Conservation (phyloP, 2,329 filamentous ascomycete species). For the Aspergillus brasiliensis region DNA sequence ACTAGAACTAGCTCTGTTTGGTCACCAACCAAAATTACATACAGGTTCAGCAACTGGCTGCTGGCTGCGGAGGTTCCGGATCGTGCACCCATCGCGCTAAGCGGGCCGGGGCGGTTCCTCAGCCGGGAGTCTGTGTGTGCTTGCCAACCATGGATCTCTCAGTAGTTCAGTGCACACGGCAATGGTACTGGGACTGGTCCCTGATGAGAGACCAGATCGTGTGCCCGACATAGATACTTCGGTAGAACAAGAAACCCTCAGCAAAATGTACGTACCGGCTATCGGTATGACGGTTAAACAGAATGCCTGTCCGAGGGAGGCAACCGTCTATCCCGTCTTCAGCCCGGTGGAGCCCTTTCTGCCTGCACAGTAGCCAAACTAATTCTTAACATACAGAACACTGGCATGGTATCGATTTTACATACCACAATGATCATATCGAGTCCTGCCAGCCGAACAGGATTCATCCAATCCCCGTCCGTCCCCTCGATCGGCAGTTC, state of each 20-base stretch:
- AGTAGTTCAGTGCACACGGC: not conserved
- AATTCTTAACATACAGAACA: not conserved
- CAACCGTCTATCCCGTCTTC: no score
- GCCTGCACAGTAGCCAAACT: not conserved
- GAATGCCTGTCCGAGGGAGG: no score
- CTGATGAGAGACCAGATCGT: not conserved
- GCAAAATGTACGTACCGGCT: no score
- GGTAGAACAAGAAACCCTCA: no score
- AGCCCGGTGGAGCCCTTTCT: not conserved
- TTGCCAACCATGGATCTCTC: not conserved
- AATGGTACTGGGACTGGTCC: no score
- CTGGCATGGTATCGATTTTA: not conserved
- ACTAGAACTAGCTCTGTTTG: not conserved
- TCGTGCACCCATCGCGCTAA: conserved; percentile 8
- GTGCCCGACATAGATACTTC: not conserved
- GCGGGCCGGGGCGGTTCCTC: conserved; percentile 11
- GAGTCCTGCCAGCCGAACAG: conserved; percentile 3
- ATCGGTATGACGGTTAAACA: no score
- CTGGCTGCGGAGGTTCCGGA: not conserved
- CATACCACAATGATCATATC: not conserved
- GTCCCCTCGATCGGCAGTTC: conserved; percentile 10
- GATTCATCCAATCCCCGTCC: not conserved
- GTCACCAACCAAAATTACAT: not conserved
- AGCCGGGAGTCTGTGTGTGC: not conserved
- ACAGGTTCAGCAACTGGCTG: not conserved